Conservation (phyloP, 192 early-diverging fungal genomes). For the Allomyces arbusculus region DNA sequence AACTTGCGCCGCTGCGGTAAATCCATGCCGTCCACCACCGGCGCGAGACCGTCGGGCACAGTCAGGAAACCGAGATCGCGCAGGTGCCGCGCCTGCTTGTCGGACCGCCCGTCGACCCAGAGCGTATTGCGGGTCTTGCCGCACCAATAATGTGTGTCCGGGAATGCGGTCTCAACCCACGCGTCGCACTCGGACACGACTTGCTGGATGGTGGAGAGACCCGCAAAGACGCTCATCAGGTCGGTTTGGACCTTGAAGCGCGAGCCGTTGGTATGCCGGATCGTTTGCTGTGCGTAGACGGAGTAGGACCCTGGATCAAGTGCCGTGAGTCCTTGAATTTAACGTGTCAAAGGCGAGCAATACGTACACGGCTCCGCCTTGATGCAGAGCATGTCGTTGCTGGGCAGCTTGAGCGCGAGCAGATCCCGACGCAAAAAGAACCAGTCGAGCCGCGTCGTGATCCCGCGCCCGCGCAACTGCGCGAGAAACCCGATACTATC, state of each 20-base stretch:
- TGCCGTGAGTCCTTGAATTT: not conserved
- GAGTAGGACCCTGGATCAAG: not conserved
- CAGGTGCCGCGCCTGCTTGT: constrained; percentile 22
- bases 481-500: not conserved
- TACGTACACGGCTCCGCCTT: not conserved
- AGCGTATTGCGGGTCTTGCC: constrained; percentile 6
- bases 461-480: not conserved
- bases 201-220: not conserved
- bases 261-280: not conserved
- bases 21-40: too few species aligned
- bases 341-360: not conserved
- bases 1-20: too few species aligned
- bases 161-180: not conserved
- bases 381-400: not conserved
- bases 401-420: not conserved
- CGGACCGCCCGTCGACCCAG: constrained; percentile 29
- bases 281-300: not conserved
- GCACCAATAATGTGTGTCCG: not conserved
- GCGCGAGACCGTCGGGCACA: constrained; percentile 13
- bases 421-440: not conserved
- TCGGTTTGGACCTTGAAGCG: not conserved
- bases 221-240: not conserved
- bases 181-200: not conserved
- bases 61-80: constrained; percentile 27
- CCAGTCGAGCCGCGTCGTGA: not conserved